Conservation (phyloP, 2,329 filamentous ascomycete species). For the Penicillium sp. region DNA sequence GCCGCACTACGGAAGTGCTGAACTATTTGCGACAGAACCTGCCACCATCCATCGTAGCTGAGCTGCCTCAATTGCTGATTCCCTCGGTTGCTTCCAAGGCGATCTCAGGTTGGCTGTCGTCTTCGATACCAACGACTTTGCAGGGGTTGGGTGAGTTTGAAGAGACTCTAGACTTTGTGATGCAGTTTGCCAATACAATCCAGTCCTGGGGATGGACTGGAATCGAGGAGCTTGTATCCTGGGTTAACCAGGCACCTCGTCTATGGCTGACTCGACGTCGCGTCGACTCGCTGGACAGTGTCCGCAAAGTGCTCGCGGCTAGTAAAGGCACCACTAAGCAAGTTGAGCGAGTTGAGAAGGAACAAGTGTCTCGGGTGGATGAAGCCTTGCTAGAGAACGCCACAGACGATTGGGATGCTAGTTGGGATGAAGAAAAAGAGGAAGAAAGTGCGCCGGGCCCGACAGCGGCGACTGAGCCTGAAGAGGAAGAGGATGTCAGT, state of each 20-base stretch:
- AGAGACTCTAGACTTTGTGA: conserved; percentile 64
- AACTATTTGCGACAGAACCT: conserved; percentile 55
- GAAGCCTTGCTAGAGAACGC: conserved; percentile 63
- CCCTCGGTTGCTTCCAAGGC: conserved; percentile 68
- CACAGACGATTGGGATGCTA: conserved; percentile 70
- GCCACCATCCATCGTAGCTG: conserved; percentile 50
- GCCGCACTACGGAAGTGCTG: conserved; percentile 49
- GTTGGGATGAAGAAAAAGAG: conserved; percentile 72
- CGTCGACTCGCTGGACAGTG: conserved; percentile 74
- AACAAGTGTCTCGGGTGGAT: conserved; percentile 72
- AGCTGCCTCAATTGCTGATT: conserved; percentile 71
- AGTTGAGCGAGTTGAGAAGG: conserved; percentile 83
- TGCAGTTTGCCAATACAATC: conserved; percentile 65
- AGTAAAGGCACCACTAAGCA: conserved; percentile 68
- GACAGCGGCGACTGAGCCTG: conserved; percentile 14
- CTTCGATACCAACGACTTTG: conserved; percentile 73
- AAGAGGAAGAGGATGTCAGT: conserved; percentile 49
- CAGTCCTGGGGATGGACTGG: conserved; percentile 64
- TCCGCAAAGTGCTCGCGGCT: conserved; percentile 67
- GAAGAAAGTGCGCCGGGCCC: conserved; percentile 34
- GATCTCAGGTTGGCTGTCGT: conserved; percentile 72
- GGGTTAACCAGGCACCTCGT: conserved; percentile 76
- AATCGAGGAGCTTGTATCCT: conserved; percentile 67
- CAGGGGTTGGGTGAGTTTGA: conserved; percentile 73
- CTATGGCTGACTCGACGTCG: conserved; percentile 85